Percentiles rank a stretch among this genome's conserved stretches.
phyloP scores from a whole-genome alignment of 306 rosid genomes.

The Lathyrus aphaca region DNA sequence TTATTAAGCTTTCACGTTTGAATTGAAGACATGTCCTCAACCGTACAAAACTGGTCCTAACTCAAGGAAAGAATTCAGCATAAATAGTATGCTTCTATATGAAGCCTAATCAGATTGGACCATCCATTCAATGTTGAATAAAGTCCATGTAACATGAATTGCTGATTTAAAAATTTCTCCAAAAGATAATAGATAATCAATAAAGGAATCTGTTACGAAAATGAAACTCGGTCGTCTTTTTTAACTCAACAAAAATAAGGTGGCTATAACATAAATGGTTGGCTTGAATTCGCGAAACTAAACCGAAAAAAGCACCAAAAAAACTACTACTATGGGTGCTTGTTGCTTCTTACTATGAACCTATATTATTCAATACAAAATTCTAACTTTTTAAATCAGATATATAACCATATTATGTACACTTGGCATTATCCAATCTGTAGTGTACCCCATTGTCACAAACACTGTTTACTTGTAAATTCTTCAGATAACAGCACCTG shows the following conservation, averaged over 20 bases:
- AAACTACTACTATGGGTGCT: constrained; percentile 43
- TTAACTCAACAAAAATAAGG: constrained; percentile 36
- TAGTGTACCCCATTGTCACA: constrained; percentile 45
- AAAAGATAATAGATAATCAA: neutral
- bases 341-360: constrained; percentile 40
- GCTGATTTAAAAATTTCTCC: constrained; percentile 9
- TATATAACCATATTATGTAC: constrained; percentile 61
- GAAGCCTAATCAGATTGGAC: constrained; percentile 65
- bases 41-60: constrained; percentile 54
- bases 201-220: constrained; percentile 10
- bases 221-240: constrained; percentile 11
- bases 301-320: constrained; percentile 39
- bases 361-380: constrained; percentile 42
- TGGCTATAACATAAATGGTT: constrained; percentile 37
- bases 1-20: constrained; percentile 45
- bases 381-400: constrained; percentile 46
- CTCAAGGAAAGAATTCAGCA: constrained; percentile 60
- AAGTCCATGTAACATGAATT: neutral
- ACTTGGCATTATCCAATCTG: constrained; percentile 45
- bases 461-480: constrained; percentile 65
- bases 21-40: constrained; percentile 30
- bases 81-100: constrained; percentile 63
- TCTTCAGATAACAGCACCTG: constrained; percentile 66
- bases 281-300: constrained; percentile 12
- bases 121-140: neutral